A percentile compares a stretch with the other conserved stretches of the same genome.
Evolutionary conservation across 805 yeast species (phyloP).

Genomic region (Hanseniaspora nectarophila): DNA sequence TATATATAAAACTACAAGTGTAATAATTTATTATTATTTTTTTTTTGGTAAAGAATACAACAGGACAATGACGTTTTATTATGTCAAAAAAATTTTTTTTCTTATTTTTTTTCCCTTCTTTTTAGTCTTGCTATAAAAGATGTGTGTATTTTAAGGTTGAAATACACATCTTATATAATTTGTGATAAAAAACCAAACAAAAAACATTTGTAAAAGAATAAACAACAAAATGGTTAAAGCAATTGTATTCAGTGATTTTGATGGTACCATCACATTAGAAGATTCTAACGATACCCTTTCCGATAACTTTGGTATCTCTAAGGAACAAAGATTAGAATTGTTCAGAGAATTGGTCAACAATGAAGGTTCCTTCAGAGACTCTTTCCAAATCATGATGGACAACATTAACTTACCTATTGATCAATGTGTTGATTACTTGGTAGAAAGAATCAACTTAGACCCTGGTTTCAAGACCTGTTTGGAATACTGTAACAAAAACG

Average conservation of each 20-base stretch:
- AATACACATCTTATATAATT: too few relatives aligned
- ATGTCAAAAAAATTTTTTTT: not conserved
- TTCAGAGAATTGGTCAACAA: slow-evolving; percentile 65
- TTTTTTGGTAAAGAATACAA: too few relatives aligned
- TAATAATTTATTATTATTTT: too few relatives aligned
- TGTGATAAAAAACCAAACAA: too few relatives aligned
- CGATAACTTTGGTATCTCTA: slow-evolving; percentile 80
- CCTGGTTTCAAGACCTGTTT: slow-evolving; percentile 81
- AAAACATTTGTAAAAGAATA: not conserved
- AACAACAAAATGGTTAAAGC: slow-evolving; percentile 37
- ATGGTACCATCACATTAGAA: slow-evolving; percentile 91
- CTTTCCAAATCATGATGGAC: slow-evolving; percentile 72
- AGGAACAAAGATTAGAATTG: slow-evolving; percentile 48
- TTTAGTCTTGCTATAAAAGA: not conserved
- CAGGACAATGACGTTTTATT: not conserved
- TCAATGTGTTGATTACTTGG: slow-evolving; percentile 62
- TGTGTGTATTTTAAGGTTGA: not conserved
- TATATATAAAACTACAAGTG: too few relatives aligned
- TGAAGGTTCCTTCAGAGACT: slow-evolving; percentile 60
- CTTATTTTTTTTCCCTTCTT: not conserved
- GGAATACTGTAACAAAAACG: slow-evolving; percentile 58
- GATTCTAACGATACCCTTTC: slow-evolving; percentile 90
- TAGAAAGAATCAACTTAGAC: slow-evolving; percentile 61
- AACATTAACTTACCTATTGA: slow-evolving; percentile 66
- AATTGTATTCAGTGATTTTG: slow-evolving; percentile 93